Conservation (phyloP, 2,329 filamentous ascomycete genomes). For the Pseudocercospora musae region DNA sequence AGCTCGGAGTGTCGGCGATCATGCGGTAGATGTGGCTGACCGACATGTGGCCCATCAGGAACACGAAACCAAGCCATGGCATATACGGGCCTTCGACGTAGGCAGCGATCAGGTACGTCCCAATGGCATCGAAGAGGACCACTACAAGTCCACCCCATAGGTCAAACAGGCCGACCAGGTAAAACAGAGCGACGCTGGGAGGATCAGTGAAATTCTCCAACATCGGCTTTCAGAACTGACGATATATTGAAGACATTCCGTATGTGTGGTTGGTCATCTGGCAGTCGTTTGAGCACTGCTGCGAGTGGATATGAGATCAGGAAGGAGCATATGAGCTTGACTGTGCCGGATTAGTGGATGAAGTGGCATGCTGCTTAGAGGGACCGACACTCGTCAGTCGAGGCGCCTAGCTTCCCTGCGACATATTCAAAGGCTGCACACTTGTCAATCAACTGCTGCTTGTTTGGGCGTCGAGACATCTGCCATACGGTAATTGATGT, state of each 20-base stretch:
- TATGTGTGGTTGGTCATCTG: conserved; percentile 74
- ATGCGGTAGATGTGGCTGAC: conserved; percentile 83
- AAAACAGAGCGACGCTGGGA: conserved; percentile 74
- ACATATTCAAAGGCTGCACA: conserved; percentile 59
- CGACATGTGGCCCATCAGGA: conserved; percentile 94
- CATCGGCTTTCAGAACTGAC: too few species aligned
- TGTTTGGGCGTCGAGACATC: neutral
- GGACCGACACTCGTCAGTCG: conserved; percentile 60
- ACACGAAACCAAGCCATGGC: conserved; percentile 95
- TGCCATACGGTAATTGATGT: conserved; percentile 60
- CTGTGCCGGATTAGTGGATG: conserved; percentile 45
- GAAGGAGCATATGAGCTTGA: conserved; percentile 90
- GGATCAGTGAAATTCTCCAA: conserved; percentile 9
- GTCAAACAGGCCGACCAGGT: conserved; percentile 88
- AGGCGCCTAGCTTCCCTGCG: conserved; percentile 57
- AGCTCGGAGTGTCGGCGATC: conserved; percentile 60
- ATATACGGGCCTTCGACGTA: conserved; percentile 86
- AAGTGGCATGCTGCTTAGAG: neutral
- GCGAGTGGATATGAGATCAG: conserved; percentile 90
- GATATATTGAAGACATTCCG: conserved; percentile 87
- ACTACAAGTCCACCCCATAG: conserved; percentile 83
- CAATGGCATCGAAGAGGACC: conserved; percentile 72
- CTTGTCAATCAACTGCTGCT: conserved; percentile 15
- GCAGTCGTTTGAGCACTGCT: conserved; percentile 81
- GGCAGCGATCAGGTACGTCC: conserved; percentile 77